These are phyloP conservation scores for Pyrus pyrifolia DNA, from an alignment of 306 rosid species.

Conservation along the genomic window DNA sequence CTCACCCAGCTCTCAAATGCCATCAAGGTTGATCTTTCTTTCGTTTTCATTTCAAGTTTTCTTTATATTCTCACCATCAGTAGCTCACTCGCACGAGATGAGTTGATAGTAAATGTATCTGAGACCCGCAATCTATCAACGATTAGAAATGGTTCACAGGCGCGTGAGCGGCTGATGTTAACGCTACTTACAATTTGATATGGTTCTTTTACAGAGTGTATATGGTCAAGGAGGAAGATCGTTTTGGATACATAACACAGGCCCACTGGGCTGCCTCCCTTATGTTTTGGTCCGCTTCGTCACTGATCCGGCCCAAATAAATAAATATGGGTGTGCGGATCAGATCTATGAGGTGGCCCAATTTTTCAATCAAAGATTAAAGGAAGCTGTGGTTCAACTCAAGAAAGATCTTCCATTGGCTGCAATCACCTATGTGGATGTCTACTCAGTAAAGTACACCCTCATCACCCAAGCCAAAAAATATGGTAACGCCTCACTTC, in stretches of 20 bases:
- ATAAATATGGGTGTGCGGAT: conserved; percentile 49
- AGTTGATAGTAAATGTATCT: too few species aligned
- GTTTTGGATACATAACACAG: conserved; percentile 43
- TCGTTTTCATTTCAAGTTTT: background rate
- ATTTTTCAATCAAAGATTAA: conserved; percentile 43
- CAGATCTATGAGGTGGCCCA: conserved; percentile 58
- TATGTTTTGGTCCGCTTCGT: conserved; percentile 21
- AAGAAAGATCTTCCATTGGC: conserved; percentile 52
- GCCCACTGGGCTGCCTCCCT: conserved; percentile 41
- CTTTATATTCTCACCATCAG: too few species aligned
- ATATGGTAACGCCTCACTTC: conserved; percentile 27
- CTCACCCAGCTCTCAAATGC: conserved; percentile 12
- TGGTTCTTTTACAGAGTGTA: background rate
- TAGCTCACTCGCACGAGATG: too few species aligned
- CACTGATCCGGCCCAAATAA: conserved; percentile 27
- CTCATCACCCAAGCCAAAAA: conserved; percentile 49
- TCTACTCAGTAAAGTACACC: conserved; percentile 60
- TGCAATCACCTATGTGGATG: conserved; percentile 71
- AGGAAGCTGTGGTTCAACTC: conserved; percentile 32
- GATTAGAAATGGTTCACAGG: too few species aligned
- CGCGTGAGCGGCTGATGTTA: background rate
- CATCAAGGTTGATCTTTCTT: conserved; percentile 8
- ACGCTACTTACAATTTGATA: background rate
- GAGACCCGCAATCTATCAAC: too few species aligned
- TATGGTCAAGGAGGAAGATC: conserved; percentile 31